Conservation (phyloP, 2,329 filamentous ascomycete genomes). For the Penicillium janthinellum region DNA sequence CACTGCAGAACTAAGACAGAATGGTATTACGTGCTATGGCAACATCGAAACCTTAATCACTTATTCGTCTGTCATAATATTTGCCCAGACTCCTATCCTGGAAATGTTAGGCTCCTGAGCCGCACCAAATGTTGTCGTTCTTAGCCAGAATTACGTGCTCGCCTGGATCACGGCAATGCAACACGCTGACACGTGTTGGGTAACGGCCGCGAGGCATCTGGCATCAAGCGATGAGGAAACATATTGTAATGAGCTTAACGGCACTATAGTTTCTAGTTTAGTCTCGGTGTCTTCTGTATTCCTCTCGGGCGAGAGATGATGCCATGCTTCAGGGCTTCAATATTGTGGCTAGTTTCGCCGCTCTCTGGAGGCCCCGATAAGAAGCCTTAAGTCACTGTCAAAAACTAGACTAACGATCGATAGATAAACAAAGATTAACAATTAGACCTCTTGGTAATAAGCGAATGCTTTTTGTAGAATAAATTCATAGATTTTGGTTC, state of each 20-base stretch:
- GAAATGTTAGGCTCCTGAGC: neutral
- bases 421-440: too few relatives aligned
- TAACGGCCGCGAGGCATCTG: neutral
- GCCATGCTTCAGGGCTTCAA: neutral
- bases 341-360: neutral
- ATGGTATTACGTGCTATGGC: conserved; percentile 17
- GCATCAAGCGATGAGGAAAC: neutral
- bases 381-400: too few relatives aligned
- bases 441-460: neutral
- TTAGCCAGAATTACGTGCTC: conserved; percentile 36
- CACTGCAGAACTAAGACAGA: neutral
- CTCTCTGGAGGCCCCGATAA: neutral
- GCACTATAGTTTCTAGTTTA: neutral
- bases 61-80: neutral
- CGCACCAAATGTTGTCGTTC: conserved; percentile 28
- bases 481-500: too few relatives aligned
- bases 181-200: conserved; percentile 1
- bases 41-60: conserved; percentile 9
- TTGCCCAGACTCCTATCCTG: neutral
- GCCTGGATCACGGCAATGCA: conserved; percentile 18
- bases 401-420: too few relatives aligned
- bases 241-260: neutral
- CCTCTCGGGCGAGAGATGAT: neutral
- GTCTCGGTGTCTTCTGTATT: neutral
- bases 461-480: too few relatives aligned